Conservation (phyloP, 2,329 filamentous ascomycete genomes). For the Colletotrichum gloeosporioides region DNA sequence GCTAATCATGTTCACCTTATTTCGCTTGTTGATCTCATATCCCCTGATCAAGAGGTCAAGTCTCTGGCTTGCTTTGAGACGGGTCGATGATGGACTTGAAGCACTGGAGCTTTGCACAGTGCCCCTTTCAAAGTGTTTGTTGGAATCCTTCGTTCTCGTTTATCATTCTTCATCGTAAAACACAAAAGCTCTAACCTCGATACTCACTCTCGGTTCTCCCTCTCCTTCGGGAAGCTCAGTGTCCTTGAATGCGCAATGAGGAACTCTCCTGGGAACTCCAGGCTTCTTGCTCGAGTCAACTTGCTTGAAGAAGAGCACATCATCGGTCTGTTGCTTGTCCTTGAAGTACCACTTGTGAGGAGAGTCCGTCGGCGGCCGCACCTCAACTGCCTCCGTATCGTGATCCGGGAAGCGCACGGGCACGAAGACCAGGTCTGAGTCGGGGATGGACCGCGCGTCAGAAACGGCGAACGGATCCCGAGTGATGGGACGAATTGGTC, state of each 20-base stretch:
- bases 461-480: constrained; percentile 59
- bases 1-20: not conserved
- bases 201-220: constrained; percentile 68
- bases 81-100: not conserved
- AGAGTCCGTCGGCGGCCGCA: constrained; percentile 45
- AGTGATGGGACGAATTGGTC: constrained; percentile 39
- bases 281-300: constrained; percentile 63
- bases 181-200: constrained; percentile 73
- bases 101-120: not conserved
- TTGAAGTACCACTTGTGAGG: constrained; percentile 59
- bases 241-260: constrained; percentile 56
- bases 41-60: not conserved
- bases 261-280: constrained; percentile 51
- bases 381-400: constrained; percentile 51
- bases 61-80: not conserved
- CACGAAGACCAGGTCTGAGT: constrained; percentile 53
- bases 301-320: constrained; percentile 66
- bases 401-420: constrained; percentile 15
- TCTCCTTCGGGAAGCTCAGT: constrained; percentile 50
- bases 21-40: not conserved
- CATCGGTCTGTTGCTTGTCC: constrained; percentile 53
- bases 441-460: constrained; percentile 53
- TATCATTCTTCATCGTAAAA: constrained; percentile 47
- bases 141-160: not conserved
- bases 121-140: not conserved